phyloP scores from a whole-genome alignment of 768 basidiomycete genomes.

The Russula griseocarnosa region DNA sequence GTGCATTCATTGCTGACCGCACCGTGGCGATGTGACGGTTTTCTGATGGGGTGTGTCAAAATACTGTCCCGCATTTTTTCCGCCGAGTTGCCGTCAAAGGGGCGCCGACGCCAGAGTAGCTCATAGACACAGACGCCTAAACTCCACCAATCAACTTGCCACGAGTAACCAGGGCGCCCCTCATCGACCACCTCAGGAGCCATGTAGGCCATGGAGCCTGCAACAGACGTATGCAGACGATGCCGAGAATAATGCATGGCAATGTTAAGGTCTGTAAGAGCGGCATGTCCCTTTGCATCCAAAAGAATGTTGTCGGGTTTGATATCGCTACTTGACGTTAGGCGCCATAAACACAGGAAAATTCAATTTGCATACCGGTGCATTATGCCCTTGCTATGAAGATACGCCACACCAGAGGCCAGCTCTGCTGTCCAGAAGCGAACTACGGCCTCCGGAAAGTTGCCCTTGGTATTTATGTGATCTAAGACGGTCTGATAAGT shows the following conservation, averaged over 20 bases:
- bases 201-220: constrained; percentile 99
- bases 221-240: constrained; percentile 85
- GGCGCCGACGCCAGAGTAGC: constrained; percentile 75
- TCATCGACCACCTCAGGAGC: constrained; percentile 82
- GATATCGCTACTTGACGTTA: constrained; percentile 58
- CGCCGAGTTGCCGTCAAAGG: constrained; percentile 86
- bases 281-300: constrained; percentile 90
- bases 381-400: constrained; percentile 88
- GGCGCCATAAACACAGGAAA: constrained; percentile 26
- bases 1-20: constrained; percentile 63
- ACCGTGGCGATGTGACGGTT: constrained; percentile 50
- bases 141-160: constrained; percentile 95
- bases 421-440: constrained; percentile 90
- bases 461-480: constrained; percentile 71
- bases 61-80: constrained; percentile 89
- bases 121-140: constrained; percentile 88
- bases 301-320: constrained; percentile 98
- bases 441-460: constrained; percentile 67
- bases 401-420: constrained; percentile 76
- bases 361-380: constrained; percentile 64
- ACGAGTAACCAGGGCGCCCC: constrained; percentile 85
- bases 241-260: constrained; percentile 95
- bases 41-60: constrained; percentile 67
- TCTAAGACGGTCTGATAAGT: constrained; percentile 44
- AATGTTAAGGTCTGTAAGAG: constrained; percentile 98